These are phyloP conservation scores for Saccharomyces paradoxus DNA, from an alignment of 805 yeast genomes.

Conservation along the genomic window DNA sequence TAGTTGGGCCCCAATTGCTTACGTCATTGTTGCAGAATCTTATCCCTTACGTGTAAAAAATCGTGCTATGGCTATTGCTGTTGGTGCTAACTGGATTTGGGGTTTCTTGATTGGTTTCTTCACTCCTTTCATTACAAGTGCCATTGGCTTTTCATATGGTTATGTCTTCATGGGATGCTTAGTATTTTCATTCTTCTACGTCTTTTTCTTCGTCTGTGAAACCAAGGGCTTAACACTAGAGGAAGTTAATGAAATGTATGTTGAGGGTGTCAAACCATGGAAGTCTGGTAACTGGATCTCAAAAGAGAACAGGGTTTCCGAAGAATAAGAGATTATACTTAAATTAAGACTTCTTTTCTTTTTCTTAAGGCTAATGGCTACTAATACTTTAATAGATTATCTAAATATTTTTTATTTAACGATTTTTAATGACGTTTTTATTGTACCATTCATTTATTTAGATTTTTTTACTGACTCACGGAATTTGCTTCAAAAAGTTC, in stretches of 20 bases:
- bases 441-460: neutral
- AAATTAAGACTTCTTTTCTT: neutral
- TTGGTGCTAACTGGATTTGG: conserved; percentile 60
- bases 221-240: conserved; percentile 75
- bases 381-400: neutral
- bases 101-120: conserved; percentile 59
- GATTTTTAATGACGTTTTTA: neutral
- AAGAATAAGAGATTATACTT: neutral
- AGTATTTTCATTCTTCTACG: conserved; percentile 49
- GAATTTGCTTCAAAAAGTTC: too few relatives aligned
- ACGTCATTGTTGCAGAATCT: conserved; percentile 57
- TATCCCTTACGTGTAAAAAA: conserved; percentile 65
- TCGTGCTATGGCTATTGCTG: conserved; percentile 49
- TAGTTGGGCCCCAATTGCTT: conserved; percentile 69
- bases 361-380: neutral
- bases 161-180: conserved; percentile 52
- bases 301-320: conserved; percentile 12
- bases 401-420: neutral
- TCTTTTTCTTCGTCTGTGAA: conserved; percentile 62
- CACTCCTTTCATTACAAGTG: conserved; percentile 60
- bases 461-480: neutral
- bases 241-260: conserved; percentile 61
- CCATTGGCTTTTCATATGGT: conserved; percentile 64
- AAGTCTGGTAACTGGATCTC: conserved; percentile 44
- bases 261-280: conserved; percentile 36